Evolutionary conservation across 768 basidiomycete species (phyloP).

Genomic region (Tulasnella sp.): DNA sequence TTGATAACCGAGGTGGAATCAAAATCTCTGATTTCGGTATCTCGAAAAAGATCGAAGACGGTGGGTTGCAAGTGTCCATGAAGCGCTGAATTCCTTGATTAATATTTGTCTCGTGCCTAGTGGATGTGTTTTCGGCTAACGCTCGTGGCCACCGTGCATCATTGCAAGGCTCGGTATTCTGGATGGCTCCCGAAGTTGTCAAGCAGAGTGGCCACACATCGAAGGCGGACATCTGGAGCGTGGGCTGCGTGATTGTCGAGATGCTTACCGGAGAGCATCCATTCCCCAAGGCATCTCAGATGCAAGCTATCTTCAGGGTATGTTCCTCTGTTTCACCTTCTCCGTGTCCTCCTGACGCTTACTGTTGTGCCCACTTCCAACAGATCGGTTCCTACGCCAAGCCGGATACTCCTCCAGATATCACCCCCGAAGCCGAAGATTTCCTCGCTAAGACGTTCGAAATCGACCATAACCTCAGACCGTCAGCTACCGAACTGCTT

Average conservation of each 20-base stretch:
- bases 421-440: constrained; percentile 83
- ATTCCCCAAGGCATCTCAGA: constrained; percentile 94
- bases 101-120: constrained; percentile 40
- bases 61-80: constrained; percentile 55
- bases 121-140: constrained; percentile 53
- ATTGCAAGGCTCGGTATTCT: constrained; percentile 96
- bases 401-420: constrained; percentile 88
- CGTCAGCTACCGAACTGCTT: constrained; percentile 75
- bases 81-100: background rate
- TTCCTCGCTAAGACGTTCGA: constrained; percentile 89
- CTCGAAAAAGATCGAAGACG: constrained; percentile 95
- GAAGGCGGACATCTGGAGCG: constrained; percentile 96
- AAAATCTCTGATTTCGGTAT: constrained; percentile 98
- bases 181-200: constrained; percentile 99
- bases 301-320: constrained; percentile 99
- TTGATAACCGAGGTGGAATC: constrained; percentile 96
- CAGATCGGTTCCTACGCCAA: constrained; percentile 91
- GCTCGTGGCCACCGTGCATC: constrained; percentile 81
- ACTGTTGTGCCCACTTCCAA: background rate
- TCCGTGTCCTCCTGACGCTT: background rate
- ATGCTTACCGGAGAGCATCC: constrained; percentile 97
- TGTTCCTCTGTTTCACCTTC: constrained; percentile 24
- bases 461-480: constrained; percentile 76
- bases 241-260: constrained; percentile 92
- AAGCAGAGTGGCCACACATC: constrained; percentile 90